These are phyloP conservation scores for Blastobotrys americana DNA, from an alignment of 805 yeast genomes.

Conservation along the genomic window DNA sequence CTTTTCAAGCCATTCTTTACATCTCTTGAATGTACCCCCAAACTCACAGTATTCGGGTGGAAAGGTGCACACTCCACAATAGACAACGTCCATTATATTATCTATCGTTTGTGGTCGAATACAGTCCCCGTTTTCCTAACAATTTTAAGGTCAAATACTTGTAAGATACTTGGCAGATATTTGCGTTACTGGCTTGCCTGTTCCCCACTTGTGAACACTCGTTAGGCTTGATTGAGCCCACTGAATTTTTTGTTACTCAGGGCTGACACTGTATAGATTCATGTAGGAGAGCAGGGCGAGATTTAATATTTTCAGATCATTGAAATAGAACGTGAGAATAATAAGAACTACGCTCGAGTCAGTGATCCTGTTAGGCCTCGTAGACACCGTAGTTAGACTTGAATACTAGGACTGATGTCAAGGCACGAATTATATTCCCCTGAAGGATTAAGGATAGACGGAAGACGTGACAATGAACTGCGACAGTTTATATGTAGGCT, in stretches of 20 bases:
- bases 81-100: slow-evolving; percentile 38
- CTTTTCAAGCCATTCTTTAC: slow-evolving; percentile 73
- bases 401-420: slow-evolving; percentile 15
- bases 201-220: no score
- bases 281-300: no score
- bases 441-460: slow-evolving; percentile 86
- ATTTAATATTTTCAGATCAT: no score
- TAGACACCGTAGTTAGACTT: background rate
- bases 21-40: slow-evolving; percentile 69
- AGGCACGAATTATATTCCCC: slow-evolving; percentile 76
- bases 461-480: slow-evolving; percentile 91
- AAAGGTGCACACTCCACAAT: slow-evolving; percentile 73
- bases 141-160: no score
- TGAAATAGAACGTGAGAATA: no score
- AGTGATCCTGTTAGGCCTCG: background rate
- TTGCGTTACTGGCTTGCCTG: no score
- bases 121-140: no score
- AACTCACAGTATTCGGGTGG: slow-evolving; percentile 95
- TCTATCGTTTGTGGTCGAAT: background rate
- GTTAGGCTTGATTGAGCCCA: no score
- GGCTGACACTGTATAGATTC: no score
- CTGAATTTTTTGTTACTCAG: no score
- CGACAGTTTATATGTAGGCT: slow-evolving; percentile 73
- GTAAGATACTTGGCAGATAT: no score
- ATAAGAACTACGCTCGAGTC: no score